Evolutionary conservation across 768 basidiomycete genomes (phyloP), one percentile per base, ranked within the genome.

Genomic region (Pisolithus marmoratus): DNA sequence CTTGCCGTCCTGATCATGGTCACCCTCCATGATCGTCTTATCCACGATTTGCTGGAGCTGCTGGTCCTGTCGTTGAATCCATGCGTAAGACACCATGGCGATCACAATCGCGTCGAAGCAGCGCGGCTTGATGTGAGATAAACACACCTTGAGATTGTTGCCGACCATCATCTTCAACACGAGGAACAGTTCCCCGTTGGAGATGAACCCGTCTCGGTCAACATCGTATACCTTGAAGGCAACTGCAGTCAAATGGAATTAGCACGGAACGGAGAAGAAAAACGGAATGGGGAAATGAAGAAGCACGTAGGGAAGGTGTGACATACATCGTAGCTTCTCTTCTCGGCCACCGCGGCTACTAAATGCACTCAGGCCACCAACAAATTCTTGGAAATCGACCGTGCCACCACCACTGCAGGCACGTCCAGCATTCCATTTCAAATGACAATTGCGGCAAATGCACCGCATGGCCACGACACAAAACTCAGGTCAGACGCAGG

Each of bases 111-210:
- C 40, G 40, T 41, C 40, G 20, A 12, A 41, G 8, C 19, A 8
- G 22, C 19, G 40, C 22, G n/a, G 40, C 15, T 34, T 34, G 14
- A 44, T 27, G 5, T 5, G 15, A 11, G 15, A 36, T 8, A 26
- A 36, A 52, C 69, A 53, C 45, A 93, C 93, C 79, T 99, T 99
- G 62, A 99, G 75, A 70, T 99, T 99, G 70, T 89, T 97, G 31
- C 96, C 96, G 46, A 98, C 96, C 96, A 99, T 99, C 92, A 98
- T 98, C 80, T 99, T 99, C 58, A 99, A 75, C 37, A 99, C 96
- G 44, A 99, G 74, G 75, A 97, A 99, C 27, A 99, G 82, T 71
- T 99, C 96, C 51, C 96, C 96, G 63, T 99, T 99, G 12, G 94
- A 96, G 68, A 99, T 99, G 72, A 71, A 99, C 8, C 93, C 94